phyloP scores from a whole-genome alignment of 1,284 basidiomycete genomes.

The Leucocoprinus gongylophorus region DNA sequence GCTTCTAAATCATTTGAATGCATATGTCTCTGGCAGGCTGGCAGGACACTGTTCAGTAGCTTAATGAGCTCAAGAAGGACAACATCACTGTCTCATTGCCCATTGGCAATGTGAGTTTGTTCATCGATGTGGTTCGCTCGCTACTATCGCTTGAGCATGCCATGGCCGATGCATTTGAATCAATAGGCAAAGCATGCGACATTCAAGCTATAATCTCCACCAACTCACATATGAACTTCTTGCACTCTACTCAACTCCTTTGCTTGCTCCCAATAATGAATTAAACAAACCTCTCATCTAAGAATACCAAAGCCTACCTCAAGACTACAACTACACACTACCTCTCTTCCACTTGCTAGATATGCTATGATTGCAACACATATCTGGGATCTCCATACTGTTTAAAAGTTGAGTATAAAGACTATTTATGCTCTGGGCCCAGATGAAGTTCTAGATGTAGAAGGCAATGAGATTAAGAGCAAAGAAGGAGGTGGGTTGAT shows the following conservation, averaged over 20 bases:
- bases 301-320: constrained; percentile 47
- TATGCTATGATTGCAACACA: constrained; percentile 64
- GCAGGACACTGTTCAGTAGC: constrained; percentile 45
- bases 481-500: constrained; percentile 46
- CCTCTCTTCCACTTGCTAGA: constrained; percentile 39
- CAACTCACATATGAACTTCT: not conserved
- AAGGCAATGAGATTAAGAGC: constrained; percentile 24
- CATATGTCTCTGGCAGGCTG: constrained; percentile 36
- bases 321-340: constrained; percentile 50
- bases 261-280: not conserved
- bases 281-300: not conserved
- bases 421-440: constrained; percentile 49
- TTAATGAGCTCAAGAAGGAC: constrained; percentile 45
- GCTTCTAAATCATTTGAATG: not conserved
- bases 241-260: not conserved
- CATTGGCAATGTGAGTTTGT: constrained; percentile 54
- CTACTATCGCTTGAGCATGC: not conserved
- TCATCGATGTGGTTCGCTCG: constrained; percentile 49
- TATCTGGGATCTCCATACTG: constrained; percentile 47
- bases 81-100: constrained; percentile 49
- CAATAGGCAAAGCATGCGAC: constrained; percentile 49
- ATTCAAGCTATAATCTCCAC: constrained; percentile 48
- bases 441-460: constrained; percentile 34
- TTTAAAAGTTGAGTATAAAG: constrained; percentile 45
- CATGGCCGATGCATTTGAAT: not conserved